Base-by-base conservation (phyloP, 768 basidiomycete species). In the Asterophora lycoperdoides region DNA sequence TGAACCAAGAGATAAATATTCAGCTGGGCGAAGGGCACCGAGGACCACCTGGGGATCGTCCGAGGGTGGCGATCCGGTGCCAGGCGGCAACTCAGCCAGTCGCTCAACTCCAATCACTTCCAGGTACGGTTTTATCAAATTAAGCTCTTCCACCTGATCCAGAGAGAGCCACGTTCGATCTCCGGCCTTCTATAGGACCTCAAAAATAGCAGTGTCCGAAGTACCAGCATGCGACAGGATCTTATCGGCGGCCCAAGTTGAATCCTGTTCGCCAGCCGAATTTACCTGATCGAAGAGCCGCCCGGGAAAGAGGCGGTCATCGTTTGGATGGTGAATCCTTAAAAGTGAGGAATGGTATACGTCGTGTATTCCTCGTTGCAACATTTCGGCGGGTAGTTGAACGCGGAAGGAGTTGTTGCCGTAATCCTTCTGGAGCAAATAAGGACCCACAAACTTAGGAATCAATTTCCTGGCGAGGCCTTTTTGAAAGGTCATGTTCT, bases 341-440 rank as follows among this genome's bases (percentile, higher is more conserved):
- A 73, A 54, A 17, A 64, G 55, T 1, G 62, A 61, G 1, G 58
- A 53, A 29, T 73, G 68, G 54, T 69, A 72, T 0, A 55, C 61
- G 0, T 60, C 61, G 45, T 61, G 59, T 3, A 63, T 54, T 26
- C 39, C 58, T 17, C 33, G 37, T 39, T 43, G 42, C 1, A 29
- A 18, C 42, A 43, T 43, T 1, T n/a, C 7, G 0, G 42, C 18
- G 30, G 66, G 64, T 0, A 54, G 53, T 61, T 52, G 7, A 55
- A 64, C 64, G 4, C 29, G 44, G 3, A 18, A 43, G 4, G 32
- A 43, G 13, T 32, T 32, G 13, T 43, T 43, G 14, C 40, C 40
- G 40, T 28, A 41, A 8, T 41, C 40, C 14, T 41, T 6, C 4
- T 3, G 15, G 5, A 43, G 19, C 6, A 4, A 17, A n/a, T 43